A percentile compares a stretch with the other conserved stretches of the same genome.
phyloP scores from a whole-genome alignment of 2,329 filamentous ascomycete genomes.

The Pleurostoma richardsiae region DNA sequence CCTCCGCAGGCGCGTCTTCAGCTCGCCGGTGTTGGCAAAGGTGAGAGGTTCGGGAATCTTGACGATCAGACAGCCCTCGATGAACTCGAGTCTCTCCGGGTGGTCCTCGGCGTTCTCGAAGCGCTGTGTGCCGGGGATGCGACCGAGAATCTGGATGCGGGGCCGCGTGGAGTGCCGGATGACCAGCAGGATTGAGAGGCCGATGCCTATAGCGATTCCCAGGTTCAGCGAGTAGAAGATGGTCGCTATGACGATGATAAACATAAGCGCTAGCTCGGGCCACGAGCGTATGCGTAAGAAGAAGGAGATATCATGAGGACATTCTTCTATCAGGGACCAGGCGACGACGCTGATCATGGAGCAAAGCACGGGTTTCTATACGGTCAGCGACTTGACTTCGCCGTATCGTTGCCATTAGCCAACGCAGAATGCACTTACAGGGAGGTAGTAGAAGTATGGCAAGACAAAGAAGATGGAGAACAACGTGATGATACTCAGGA shows the following conservation, averaged over 20 bases:
- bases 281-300: slow-evolving; percentile 82
- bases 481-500: slow-evolving; percentile 78
- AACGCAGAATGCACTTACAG: slow-evolving; percentile 51
- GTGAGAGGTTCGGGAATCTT: slow-evolving; percentile 97
- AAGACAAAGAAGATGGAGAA: slow-evolving; percentile 76
- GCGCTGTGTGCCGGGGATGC: slow-evolving; percentile 73
- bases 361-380: slow-evolving; percentile 86
- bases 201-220: slow-evolving; percentile 91
- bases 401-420: background rate
- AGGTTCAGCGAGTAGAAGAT: slow-evolving; percentile 93
- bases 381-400: slow-evolving; percentile 3
- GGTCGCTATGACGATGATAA: slow-evolving; percentile 83
- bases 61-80: slow-evolving; percentile 89
- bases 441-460: slow-evolving; percentile 91
- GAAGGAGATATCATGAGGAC: slow-evolving; percentile 85
- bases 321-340: slow-evolving; percentile 91
- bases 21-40: slow-evolving; percentile 91
- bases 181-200: slow-evolving; percentile 82
- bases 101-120: slow-evolving; percentile 83
- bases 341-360: slow-evolving; percentile 95
- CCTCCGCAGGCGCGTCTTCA: slow-evolving; percentile 77
- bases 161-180: slow-evolving; percentile 88
- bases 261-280: slow-evolving; percentile 82
- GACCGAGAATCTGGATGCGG: slow-evolving; percentile 92
- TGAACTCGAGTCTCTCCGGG: slow-evolving; percentile 72